Evolutionary conservation across 1,284 basidiomycete genomes (phyloP), one percentile per base, ranked within the genome.

Genomic region (Boletus hoseneyae): DNA sequence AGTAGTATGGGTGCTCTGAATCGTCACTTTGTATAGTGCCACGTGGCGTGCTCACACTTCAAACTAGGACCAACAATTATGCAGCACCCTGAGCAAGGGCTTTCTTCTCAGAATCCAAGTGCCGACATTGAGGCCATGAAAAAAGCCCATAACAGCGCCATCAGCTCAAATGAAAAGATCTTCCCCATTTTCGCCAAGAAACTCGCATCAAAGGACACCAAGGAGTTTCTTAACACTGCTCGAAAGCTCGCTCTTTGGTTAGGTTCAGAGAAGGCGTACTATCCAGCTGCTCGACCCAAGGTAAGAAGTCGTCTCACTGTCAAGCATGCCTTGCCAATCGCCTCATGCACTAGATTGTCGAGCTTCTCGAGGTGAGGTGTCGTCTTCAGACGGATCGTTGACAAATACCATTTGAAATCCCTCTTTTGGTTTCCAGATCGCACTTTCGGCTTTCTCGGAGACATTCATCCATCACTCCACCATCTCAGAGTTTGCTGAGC

Each of bases 241-340:
- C 46, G 47, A 27, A 66, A 66, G 47, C 42, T 66, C 34, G 38
- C 48, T 10, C 0, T 13, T 6, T 66, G 64, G 64, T 32, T 66
- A 18, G 6, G 43, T 34, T 66, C 67, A 11, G 66, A 69, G 42
- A 69, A 54, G 42, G 64, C 67, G 2, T 66, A 66, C 33, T 66
- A 66, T 54, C 32, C 46, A 5, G 65, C 36, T 15, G 64, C 67
- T 19, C 64, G 62, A 21, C 56, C 52, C 27, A 66, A 63, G 54
- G 64, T 66, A 27, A 49, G 55, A 33, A 4, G 34, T 10, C 10
- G 18, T 23, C n/a, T 34, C 29, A 27, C 25, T 10, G 3, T 36
- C 16, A 27, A 16, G 15, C 16, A 15, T 15, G 34, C 33, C 21
- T 29, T 34, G 19, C 46, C 41, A 18, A 57, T 43, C 18, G 29